Percentiles rank a stretch among this genome's conserved stretches.
Evolutionary conservation across 371 early-diverging fungal genomes (phyloP).

Genomic region (Mucor circinelloides): DNA sequence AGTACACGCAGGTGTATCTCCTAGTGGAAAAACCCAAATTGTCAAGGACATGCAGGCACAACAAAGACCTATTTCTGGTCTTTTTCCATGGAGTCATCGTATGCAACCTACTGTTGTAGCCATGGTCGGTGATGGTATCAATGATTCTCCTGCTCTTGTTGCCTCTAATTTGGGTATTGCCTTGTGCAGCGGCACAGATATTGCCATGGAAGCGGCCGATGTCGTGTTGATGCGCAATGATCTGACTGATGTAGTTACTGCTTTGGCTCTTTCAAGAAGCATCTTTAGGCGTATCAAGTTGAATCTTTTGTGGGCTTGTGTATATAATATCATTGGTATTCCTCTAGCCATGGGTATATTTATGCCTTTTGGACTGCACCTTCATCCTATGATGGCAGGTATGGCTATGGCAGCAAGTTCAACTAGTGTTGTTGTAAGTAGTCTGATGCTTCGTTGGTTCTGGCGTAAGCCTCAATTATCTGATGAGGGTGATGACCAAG

Average conservation of each 20-base stretch:
- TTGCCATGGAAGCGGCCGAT: constrained; percentile 94
- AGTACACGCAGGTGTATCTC: constrained; percentile 90
- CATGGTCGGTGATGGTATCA: constrained; percentile 99
- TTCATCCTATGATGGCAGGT: constrained; percentile 93
- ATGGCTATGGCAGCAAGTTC: constrained; percentile 94
- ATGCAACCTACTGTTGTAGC: constrained; percentile 62
- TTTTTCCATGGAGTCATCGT: not conserved
- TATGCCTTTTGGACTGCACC: constrained; percentile 78
- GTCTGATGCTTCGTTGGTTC: constrained; percentile 74
- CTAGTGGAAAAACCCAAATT: constrained; percentile 84
- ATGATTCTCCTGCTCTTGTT: constrained; percentile 96
- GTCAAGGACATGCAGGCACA: constrained; percentile 64
- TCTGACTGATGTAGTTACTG: constrained; percentile 82
- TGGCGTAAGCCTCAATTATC: constrained; percentile 58
- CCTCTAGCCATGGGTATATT: constrained; percentile 95
- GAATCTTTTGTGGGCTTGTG: constrained; percentile 89
- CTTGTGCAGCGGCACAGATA: constrained; percentile 90
- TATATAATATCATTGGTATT: constrained; percentile 89
- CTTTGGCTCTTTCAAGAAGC: constrained; percentile 79
- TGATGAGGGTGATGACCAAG: not conserved
- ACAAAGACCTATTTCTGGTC: not conserved
- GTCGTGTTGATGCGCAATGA: constrained; percentile 85
- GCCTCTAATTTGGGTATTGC: constrained; percentile 94
- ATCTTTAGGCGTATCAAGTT: constrained; percentile 85
- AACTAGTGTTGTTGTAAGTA: constrained; percentile 88